Base-by-base conservation (phyloP, 192 early-diverging fungal genomes). In the Coemansia biformis region DNA sequence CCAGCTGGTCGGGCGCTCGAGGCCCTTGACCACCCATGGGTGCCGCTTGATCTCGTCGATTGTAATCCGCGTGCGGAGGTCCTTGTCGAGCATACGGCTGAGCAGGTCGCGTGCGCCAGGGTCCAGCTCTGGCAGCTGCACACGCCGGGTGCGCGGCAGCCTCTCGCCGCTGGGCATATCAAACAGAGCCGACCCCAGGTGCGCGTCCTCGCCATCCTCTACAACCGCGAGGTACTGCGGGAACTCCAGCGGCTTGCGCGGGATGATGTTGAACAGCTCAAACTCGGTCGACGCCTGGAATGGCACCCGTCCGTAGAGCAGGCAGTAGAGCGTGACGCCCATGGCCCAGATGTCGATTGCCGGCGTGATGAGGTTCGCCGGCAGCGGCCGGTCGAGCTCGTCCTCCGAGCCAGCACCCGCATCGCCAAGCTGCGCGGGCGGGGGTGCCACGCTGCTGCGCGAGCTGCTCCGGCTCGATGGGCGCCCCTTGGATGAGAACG, bases 281-380 rank as follows among this genome's bases (percentile, higher is more conserved):
- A 90, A 95, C 72, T 98, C 96, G 21, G 86, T 93, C 17, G 90
- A 82, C 7, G 92, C 96, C 15, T 83, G 82, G 64, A 98, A 98
- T 12, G 96, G 96, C 42, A 92, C 89, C 28, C 77, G 70, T 8
- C 96, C 96, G 67, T 85, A 96, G 6, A 94, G 73, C 33, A 98
- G 75, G 56, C 93, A 96, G 71, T 91, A 98, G 13, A 98, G 77
- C 9, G 91, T 96, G 18, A 96, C 93, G 1, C 96, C 96, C 47
- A 96, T 78, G 26, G 96, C 96, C 96, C 96, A 98, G 10, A 98
- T 83, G 63, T 98, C 96, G 40, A 98, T 98, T 0, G 88, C 88
- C 37, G 87, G 87, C 18, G 86, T 87, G 14, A 87, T 83, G 9
- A 78, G 79, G 19, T 69, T 63, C 60, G 74, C 21, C 50, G 63